Evolutionary conservation across 805 yeast species (phyloP), one percentile per base, ranked within the genome.

Genomic region (Candida stauntonica): DNA sequence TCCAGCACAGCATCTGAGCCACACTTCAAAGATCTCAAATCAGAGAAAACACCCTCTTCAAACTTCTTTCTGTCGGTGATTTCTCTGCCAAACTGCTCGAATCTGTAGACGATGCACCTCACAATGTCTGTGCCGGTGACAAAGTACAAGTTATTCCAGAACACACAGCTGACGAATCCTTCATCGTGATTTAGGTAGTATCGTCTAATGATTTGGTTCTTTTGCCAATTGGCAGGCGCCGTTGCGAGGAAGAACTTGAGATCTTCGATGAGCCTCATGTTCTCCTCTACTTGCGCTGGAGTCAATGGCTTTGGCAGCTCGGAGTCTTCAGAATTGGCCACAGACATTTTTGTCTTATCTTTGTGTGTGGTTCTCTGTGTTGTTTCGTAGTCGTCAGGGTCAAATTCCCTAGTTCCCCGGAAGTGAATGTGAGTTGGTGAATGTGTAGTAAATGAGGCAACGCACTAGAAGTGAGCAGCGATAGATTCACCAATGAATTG

Each of bases 111-210:
- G 35, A 91, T 77, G 60, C 96, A 86, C 42, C 96, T 77, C 33
- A 93, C 96, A 42, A 91, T 89, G 66, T 93, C 98, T 1, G 98
- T 91, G 3, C 98, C 98, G 0, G 98, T 91, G 34, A 91, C 75
- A 62, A 84, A 89, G 58, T 83, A 91, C 12, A 89, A 66, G 54
- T 84, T 83, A 54, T 87, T 85, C 97, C 98, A 91, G 50, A 73
- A 81, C 1, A 93, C 87, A 62, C 99, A 91, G 23, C 86, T 76
- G n/a, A 87, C 87, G 49, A 91, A 87, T 3, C 91, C 93, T 59
- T 89, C 96, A 42, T 86, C 94, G 46, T 82, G 84, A 51, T 87
- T 88, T 35, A 91, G 64, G 56, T 81, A 83, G 60, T 86, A 91
- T 38, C 96, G 68, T 55, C 95, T 72, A 34, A 93, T 85, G 32